These are phyloP conservation scores for Pythium aristosporum DNA, from an alignment of 352 stramenopile species.

Conservation along the genomic window DNA sequence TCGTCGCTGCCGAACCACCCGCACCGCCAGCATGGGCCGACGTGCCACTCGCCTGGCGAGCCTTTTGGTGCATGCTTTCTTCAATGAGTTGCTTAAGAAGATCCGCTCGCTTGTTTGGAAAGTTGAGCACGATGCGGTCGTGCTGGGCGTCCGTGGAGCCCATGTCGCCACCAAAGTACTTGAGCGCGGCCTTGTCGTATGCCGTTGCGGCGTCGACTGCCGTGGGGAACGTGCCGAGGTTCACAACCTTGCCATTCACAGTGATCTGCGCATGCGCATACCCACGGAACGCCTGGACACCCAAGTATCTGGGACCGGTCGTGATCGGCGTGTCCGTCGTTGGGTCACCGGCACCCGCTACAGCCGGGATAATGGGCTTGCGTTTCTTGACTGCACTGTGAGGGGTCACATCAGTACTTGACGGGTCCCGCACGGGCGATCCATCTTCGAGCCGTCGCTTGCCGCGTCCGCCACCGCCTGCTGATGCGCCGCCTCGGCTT, in stretches of 20 bases:
- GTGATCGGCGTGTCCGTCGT: slow-evolving; percentile 16
- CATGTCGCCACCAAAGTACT: slow-evolving; percentile 62
- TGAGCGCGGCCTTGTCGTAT: slow-evolving; percentile 80
- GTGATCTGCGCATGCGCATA: slow-evolving; percentile 80
- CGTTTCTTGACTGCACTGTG: slow-evolving; percentile 32
- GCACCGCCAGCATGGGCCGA: neutral
- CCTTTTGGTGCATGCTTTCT: slow-evolving; percentile 58
- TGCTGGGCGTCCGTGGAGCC: slow-evolving; percentile 37
- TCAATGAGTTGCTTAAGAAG: slow-evolving; percentile 62
- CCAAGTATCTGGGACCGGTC: slow-evolving; percentile 48
- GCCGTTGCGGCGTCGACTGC: slow-evolving; percentile 68
- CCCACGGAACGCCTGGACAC: slow-evolving; percentile 66
- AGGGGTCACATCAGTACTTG: neutral
- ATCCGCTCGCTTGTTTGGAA: slow-evolving; percentile 61
- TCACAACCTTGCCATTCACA: slow-evolving; percentile 75
- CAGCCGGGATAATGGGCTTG: slow-evolving; percentile 20
- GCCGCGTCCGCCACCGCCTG: slow-evolving; percentile 35
- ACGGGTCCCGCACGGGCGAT: slow-evolving; percentile 16
- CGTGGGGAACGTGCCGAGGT: slow-evolving; percentile 70
- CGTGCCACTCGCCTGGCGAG: slow-evolving; percentile 23
- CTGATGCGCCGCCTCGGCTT: slow-evolving; percentile 21
- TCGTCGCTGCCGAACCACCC: neutral
- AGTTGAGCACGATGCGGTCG: slow-evolving; percentile 71
- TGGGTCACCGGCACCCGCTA: neutral
- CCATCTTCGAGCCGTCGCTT: slow-evolving; percentile 50